Base-by-base conservation (phyloP, 2,329 filamentous ascomycete genomes). In the Chlorencoelia australis region DNA sequence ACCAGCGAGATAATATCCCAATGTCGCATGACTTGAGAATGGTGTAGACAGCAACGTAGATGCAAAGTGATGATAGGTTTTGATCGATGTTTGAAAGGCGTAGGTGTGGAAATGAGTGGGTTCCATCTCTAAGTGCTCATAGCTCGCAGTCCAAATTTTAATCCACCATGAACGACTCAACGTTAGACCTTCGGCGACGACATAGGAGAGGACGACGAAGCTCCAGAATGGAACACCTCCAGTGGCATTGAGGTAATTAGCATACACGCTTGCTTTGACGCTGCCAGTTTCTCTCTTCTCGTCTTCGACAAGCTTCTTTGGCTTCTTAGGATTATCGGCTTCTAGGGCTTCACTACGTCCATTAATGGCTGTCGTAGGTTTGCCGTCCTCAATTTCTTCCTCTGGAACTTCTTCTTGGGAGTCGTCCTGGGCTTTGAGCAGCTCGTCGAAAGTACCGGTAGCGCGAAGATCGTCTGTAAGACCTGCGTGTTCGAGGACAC, bases 261-360 rank as follows among this genome's bases (percentile, higher is more conserved):
- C 52, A 45, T 87, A 88, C n/a, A 87, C 69, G 7, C 66, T 66
- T 16, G 65, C 64, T 45, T 77, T 77, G 27, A 88, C 74, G 3
- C 75, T 70, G 2, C 83, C 83, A 34, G 69, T 71, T 51, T 83
- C 79, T 35, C 75, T 70, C 20, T 63, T 65, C 56, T 89, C 83
- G 1, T 85, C 81, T 52, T 85, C 77, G 26, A 82, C 71, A 45
- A 87, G 86, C 54, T 84, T 79, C 42, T 75, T 75, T 2, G 47
- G 47, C 15, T 30, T 4, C 13, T 39, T 39, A 16, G 41, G 21
- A 10, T 39, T 37, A 11, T 24, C 22, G 1, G 74, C 67, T 5
- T 56, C 40, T 7, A 45, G 35, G 10, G 60, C 57, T 29, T 53
- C 50, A 48, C 68, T 69, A 5, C 50, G 26, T 70, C 53, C 2